These are phyloP conservation scores for Stevia rebaudiana DNA, from an alignment of 140 eudicot genomes.

Conservation along the genomic window DNA sequence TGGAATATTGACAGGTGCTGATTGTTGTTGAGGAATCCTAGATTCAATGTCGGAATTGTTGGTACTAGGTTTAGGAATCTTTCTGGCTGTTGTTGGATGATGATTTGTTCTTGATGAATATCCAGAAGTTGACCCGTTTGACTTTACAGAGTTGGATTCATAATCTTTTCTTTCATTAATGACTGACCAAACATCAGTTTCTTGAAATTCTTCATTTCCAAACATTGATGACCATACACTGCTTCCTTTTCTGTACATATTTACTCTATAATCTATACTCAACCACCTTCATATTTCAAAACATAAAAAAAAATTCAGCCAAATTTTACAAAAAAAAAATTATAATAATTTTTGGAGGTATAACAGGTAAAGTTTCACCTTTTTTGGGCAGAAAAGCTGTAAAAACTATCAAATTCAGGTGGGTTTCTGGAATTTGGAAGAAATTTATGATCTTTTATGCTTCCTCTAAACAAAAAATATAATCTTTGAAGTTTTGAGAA, in stretches of 20 bases:
- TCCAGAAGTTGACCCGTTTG: conserved; percentile 25
- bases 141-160: conserved; percentile 18
- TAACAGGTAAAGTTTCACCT: conserved; percentile 16
- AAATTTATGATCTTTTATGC: conserved; percentile 6
- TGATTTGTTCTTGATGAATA: conserved; percentile 26
- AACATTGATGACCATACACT: conserved; percentile 51
- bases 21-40: conserved; percentile 39
- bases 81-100: conserved; percentile 45
- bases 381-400: background rate
- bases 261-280: conserved; percentile 11
- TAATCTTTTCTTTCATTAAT: conserved; percentile 28
- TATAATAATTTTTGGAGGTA: background rate
- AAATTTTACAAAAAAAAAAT: background rate
- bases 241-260: conserved; percentile 51
- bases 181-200: conserved; percentile 63
- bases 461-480: conserved; percentile 20
- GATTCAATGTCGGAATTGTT: conserved; percentile 26
- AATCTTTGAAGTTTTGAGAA: conserved; percentile 9
- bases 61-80: conserved; percentile 48
- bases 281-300: conserved; percentile 10
- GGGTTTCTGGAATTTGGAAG: background rate
- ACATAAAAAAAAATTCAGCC: conserved; percentile 16
- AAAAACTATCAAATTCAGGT: background rate
- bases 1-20: conserved; percentile 76
- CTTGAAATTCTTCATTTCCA: conserved; percentile 57